Conservation (phyloP, 805 yeast species). For the Suhomyces vadensis region DNA sequence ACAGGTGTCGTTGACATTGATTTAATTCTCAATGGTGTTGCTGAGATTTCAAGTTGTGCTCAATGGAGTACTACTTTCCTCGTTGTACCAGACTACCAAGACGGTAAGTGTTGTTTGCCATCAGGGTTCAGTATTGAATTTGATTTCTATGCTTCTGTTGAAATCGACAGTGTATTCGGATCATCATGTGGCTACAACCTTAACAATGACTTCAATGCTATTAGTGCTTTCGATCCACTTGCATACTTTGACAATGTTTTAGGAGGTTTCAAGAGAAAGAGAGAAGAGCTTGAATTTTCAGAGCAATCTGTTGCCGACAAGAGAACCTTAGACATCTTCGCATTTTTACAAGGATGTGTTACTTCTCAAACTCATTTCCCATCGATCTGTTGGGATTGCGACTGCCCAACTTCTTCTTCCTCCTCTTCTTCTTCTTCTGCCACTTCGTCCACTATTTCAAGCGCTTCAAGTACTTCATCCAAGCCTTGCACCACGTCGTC, state of each 20-base stretch:
- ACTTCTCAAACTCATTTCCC: conserved; percentile 7
- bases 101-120: conserved; percentile 27
- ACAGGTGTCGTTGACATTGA: conserved; percentile 22
- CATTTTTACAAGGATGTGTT: conserved; percentile 5
- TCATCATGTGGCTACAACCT: conserved; percentile 8
- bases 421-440: conserved; percentile 2
- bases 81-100: conserved; percentile 18
- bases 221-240: conserved; percentile 7
- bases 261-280: conserved; percentile 9
- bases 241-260: conserved; percentile 4
- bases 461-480: background rate
- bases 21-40: conserved; percentile 14
- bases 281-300: conserved; percentile 7
- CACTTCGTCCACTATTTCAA: background rate
- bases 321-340: conserved; percentile 2
- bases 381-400: conserved; percentile 16
- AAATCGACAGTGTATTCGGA: conserved; percentile 12
- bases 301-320: conserved; percentile 3
- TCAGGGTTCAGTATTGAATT: conserved; percentile 20
- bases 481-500: background rate
- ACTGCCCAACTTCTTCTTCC: conserved; percentile 4
- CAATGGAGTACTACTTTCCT: conserved; percentile 25
- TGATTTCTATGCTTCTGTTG: conserved; percentile 13
- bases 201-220: background rate
- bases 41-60: conserved; percentile 16